A percentile compares a stretch with the other conserved stretches of the same genome.
Evolutionary conservation across 2,329 filamentous ascomycete genomes (phyloP).

Genomic region (Aspergillus sp.): DNA sequence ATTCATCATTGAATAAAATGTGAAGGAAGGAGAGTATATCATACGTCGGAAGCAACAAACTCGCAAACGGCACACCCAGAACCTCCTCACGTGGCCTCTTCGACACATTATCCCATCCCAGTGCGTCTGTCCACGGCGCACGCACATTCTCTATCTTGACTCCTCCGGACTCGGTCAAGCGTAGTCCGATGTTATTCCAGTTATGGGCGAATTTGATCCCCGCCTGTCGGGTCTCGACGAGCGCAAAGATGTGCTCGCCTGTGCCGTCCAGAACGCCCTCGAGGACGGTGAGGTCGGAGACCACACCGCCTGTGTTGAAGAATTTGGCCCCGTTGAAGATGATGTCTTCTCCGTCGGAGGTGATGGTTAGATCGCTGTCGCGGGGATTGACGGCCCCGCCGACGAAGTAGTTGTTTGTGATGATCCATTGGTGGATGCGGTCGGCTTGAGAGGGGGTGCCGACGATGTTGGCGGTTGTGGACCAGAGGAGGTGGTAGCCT

Average conservation of each 20-base stretch:
- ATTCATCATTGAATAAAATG: not conserved
- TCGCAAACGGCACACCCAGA: constrained; percentile 57
- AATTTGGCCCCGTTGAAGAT: constrained; percentile 64
- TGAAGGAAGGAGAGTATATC: constrained; percentile 13
- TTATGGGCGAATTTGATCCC: constrained; percentile 59
- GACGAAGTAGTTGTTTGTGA: constrained; percentile 66
- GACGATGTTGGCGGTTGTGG: constrained; percentile 61
- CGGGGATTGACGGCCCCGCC: constrained; percentile 68
- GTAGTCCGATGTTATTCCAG: constrained; percentile 66
- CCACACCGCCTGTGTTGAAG: constrained; percentile 68
- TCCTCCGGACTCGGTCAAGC: constrained; percentile 64
- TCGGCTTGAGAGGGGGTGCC: constrained; percentile 63
- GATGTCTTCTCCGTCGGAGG: constrained; percentile 55
- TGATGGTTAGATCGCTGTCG: constrained; percentile 62
- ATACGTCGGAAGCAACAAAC: constrained; percentile 61
- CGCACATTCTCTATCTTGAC: constrained; percentile 61
- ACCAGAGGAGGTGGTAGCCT: constrained; percentile 67
- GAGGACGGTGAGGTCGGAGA: constrained; percentile 66
- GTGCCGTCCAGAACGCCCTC: constrained; percentile 64
- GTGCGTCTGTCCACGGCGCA: constrained; percentile 61
- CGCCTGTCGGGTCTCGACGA: constrained; percentile 59
- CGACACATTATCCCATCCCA: constrained; percentile 58
- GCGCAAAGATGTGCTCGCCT: constrained; percentile 62
- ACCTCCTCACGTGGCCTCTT: constrained; percentile 55
- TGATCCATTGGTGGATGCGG: constrained; percentile 57